phyloP scores from a whole-genome alignment of 2,329 filamentous ascomycete species.

The Tolypocladium amazonense region DNA sequence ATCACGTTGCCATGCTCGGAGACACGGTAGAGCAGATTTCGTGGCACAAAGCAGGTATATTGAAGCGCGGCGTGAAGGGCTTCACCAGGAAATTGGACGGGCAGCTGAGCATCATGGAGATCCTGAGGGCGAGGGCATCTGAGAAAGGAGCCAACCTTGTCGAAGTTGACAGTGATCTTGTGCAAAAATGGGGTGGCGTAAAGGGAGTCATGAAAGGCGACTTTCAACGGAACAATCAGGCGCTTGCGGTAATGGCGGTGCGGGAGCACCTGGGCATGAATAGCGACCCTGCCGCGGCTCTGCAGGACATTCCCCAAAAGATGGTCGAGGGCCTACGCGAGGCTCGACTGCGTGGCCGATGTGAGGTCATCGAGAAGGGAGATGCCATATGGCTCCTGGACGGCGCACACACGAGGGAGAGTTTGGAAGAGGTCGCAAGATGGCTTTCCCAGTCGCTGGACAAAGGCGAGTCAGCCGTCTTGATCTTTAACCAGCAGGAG shows the following conservation, averaged over 20 bases:
- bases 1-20: slow-evolving; percentile 75
- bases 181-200: slow-evolving; percentile 31
- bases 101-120: slow-evolving; percentile 29
- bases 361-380: slow-evolving; percentile 50
- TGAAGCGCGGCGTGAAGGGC: slow-evolving; percentile 49
- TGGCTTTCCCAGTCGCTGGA: slow-evolving; percentile 59
- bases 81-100: slow-evolving; percentile 21
- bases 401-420: slow-evolving; percentile 80
- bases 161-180: slow-evolving; percentile 27
- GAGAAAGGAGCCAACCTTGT: slow-evolving; percentile 41
- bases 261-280: slow-evolving; percentile 40
- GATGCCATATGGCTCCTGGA: slow-evolving; percentile 69
- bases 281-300: slow-evolving; percentile 8
- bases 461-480: slow-evolving; percentile 27
- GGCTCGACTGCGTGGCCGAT: slow-evolving; percentile 65
- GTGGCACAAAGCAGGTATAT: slow-evolving; percentile 87
- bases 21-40: slow-evolving; percentile 69
- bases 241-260: slow-evolving; percentile 44
- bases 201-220: slow-evolving; percentile 31
- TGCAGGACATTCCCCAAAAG: slow-evolving; percentile 19
- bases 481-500: slow-evolving; percentile 92
- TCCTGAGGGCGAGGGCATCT: slow-evolving; percentile 47
- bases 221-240: slow-evolving; percentile 50
- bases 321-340: slow-evolving; percentile 55
- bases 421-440: slow-evolving; percentile 60